These are phyloP conservation scores for Shiraia sp. DNA, from an alignment of 2,329 filamentous ascomycete species.

Conservation along the genomic window DNA sequence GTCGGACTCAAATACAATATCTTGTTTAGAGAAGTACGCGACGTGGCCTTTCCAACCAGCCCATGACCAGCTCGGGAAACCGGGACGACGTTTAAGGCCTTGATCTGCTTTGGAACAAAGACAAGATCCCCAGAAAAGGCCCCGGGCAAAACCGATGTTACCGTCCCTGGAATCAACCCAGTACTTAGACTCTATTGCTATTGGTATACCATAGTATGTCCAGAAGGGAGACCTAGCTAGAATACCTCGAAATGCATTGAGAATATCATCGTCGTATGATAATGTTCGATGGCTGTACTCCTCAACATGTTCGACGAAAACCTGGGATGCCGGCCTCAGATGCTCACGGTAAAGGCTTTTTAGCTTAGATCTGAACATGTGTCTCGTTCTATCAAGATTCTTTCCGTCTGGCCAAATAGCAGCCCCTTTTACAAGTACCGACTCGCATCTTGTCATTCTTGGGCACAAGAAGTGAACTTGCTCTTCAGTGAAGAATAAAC, in stretches of 20 bases:
- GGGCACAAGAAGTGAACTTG: conserved; percentile 9
- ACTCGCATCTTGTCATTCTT: not conserved
- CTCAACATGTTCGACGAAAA: not conserved
- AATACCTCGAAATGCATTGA: conserved; percentile 3
- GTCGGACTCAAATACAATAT: too few relatives aligned
- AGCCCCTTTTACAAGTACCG: not conserved
- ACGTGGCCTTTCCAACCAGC: not conserved
- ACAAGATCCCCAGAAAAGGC: not conserved
- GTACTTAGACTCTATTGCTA: not conserved
- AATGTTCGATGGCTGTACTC: not conserved
- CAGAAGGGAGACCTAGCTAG: not conserved
- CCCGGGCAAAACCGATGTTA: not conserved
- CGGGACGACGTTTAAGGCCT: not conserved
- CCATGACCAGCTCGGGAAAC: not conserved
- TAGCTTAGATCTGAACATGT: too few relatives aligned
- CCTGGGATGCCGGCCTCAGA: not conserved
- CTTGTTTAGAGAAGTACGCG: not conserved
- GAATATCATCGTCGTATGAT: not conserved
- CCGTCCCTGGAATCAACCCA: not conserved
- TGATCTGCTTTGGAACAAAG: not conserved
- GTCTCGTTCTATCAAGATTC: too few relatives aligned
- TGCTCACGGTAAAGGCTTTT: too few relatives aligned
- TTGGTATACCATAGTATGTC: conserved; percentile 1
- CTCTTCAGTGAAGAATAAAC: conserved; percentile 9
- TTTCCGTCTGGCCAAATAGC: not conserved